These are phyloP conservation scores for Aspergillus sclerotiicarbonarius DNA, from an alignment of 495 filamentous ascomycete genomes.

Conservation along the genomic window DNA sequence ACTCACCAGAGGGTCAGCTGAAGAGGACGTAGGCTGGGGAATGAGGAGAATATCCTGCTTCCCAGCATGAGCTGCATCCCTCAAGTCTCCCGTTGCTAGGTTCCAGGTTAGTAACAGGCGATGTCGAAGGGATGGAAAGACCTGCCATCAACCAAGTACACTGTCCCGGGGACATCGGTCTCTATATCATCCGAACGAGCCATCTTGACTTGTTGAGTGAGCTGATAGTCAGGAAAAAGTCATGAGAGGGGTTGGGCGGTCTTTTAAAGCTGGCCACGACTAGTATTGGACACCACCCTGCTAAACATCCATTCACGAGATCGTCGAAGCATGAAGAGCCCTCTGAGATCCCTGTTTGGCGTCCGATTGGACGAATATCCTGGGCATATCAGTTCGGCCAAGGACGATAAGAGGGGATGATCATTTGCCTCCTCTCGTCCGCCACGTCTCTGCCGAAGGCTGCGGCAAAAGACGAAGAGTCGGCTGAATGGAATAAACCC, in stretches of 20 bases:
- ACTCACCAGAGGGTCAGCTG: constrained; percentile 31
- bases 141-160: constrained; percentile 30
- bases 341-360: neutral
- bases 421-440: neutral
- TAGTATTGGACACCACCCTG: too few species aligned
- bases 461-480: neutral
- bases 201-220: constrained; percentile 16
- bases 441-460: neutral
- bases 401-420: constrained; percentile 1
- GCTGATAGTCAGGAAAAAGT: neutral
- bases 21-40: constrained; percentile 27
- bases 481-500: neutral
- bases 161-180: constrained; percentile 32
- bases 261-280: neutral
- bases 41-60: constrained; percentile 32
- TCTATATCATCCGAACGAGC: constrained; percentile 18
- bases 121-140: neutral
- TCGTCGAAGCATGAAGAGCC: neutral
- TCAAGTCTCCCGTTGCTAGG: constrained; percentile 17
- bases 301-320: neutral
- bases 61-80: constrained; percentile 21
- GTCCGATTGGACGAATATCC: neutral
- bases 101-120: neutral
- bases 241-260: neutral
- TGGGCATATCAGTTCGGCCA: neutral